Percentiles rank a stretch among this genome's conserved stretches.
These are phyloP conservation scores for Tanacetum coccineum DNA, from an alignment of 129 eudicot species.

Conservation along the genomic window DNA sequence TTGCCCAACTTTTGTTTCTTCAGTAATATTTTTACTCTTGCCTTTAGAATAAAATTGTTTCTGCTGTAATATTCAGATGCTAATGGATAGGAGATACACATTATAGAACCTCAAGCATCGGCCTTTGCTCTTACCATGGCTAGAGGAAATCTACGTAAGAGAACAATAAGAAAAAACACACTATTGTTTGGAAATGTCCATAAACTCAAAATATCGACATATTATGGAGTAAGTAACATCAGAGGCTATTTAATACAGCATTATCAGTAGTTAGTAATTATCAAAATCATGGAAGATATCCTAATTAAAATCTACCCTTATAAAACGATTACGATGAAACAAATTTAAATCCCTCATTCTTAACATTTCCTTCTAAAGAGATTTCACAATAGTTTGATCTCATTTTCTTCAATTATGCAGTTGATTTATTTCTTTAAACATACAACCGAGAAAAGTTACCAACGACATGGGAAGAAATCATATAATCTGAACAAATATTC, in stretches of 20 bases:
- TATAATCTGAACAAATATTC: neutral
- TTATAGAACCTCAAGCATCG: neutral
- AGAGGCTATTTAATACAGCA: neutral
- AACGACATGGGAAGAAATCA: neutral
- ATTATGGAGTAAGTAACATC: neutral
- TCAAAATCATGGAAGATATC: slow-evolving; percentile 6
- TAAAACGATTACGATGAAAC: neutral
- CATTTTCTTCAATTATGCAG: neutral
- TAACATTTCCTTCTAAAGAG: neutral
- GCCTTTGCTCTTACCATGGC: neutral
- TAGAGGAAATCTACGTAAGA: neutral
- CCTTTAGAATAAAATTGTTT: neutral
- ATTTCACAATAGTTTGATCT: slow-evolving; percentile 4
- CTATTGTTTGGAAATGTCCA: neutral
- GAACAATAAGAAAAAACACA: neutral
- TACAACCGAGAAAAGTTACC: neutral
- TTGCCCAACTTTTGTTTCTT: too few species aligned
- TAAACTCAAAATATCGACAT: neutral
- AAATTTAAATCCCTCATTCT: neutral
- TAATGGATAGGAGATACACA: neutral
- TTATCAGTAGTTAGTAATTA: slow-evolving; percentile 13
- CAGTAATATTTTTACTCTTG: too few species aligned
- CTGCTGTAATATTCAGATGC: slow-evolving; percentile 3
- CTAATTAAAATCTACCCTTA: slow-evolving; percentile 8
- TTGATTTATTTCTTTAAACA: slow-evolving; percentile 8